Base-by-base conservation (phyloP, 257 asterid species). In the Nyctanthes arbortristis region DNA sequence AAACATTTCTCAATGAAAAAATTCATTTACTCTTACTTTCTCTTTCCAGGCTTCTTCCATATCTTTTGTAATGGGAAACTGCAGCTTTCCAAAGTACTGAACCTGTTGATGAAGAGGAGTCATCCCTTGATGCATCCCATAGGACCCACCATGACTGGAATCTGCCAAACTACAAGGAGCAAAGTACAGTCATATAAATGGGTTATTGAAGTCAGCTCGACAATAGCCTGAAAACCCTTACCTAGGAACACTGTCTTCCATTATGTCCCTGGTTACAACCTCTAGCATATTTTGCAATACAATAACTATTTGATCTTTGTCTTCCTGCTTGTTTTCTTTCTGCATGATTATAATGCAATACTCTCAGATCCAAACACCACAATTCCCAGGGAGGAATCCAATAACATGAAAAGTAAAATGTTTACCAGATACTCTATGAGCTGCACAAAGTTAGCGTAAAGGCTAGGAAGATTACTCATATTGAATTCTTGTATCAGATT, bases 281-380 rank as follows among this genome's bases (percentile, higher is more conserved):
- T 93, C 99, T 25, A 89, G 87, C 96, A 93, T 87, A 83, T 93
- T 84, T 47, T 89, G 96, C 92, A 93, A 73, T 76, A 91, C 95
- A 76, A 93, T 91, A 57, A 89, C 97, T 67, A 93, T 82, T 75
- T 89, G 84, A 88, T 91, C 91, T 82, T 86, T 93, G 84, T 91
- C 95, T 69, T 89, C 97, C 68, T 73, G 66, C 65, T 72, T 85
- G 69, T 93, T 93, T 55, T 84, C 90, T 79, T 82, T 84, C 99
- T 93, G 95, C 75, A 71, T n/a, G 61, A 64, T 70, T 72, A 31
- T 47, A 61, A 40, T n/a, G 24, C 75, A 57, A 47, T 57, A 64
- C 65, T 61, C 49, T 49, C 22, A 63, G 65, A 60, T 30, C 55
- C 69, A 52, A 67, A 11, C 31, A 34, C 33, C 59, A 47, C 71